Percentiles rank a stretch among this genome's conserved stretches.
Evolutionary conservation across 148 eudicot species (phyloP).

Genomic region (Vaccinium darrowii): DNA sequence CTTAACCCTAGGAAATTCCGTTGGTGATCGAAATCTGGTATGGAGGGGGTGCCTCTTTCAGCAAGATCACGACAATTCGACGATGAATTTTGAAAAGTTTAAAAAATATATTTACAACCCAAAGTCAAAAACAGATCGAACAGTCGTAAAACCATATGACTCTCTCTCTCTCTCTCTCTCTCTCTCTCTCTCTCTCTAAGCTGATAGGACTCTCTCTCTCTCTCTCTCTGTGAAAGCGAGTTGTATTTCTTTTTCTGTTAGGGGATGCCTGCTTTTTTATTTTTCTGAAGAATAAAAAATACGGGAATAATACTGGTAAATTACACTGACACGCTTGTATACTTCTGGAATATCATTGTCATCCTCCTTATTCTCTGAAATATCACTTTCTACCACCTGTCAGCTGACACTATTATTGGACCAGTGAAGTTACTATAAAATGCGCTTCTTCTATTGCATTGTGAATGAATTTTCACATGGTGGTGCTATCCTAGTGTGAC

Average conservation of each 20-base stretch:
- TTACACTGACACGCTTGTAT: background rate
- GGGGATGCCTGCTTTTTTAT: constrained; percentile 3
- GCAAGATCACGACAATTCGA: constrained; percentile 10
- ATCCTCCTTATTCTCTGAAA: background rate
- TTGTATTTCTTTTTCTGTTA: background rate
- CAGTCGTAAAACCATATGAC: constrained; percentile 14
- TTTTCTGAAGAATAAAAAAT: background rate
- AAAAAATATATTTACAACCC: background rate
- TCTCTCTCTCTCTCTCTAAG: background rate
- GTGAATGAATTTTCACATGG: background rate
- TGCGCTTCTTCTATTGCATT: background rate
- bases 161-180: background rate
- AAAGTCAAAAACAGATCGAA: background rate
- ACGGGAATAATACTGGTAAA: background rate
- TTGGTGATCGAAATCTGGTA: constrained; percentile 4
- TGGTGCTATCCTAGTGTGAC: too few species aligned
- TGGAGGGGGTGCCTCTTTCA: constrained; percentile 11
- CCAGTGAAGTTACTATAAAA: background rate
- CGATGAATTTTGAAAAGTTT: background rate
- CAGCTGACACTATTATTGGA: background rate
- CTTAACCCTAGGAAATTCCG: background rate
- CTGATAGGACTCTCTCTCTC: background rate
- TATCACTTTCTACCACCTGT: background rate
- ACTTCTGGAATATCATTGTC: background rate
- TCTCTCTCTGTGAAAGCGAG: background rate